These are phyloP conservation scores for Kalmanozyma brasiliensis DNA, from an alignment of 1,284 basidiomycete species.

Conservation along the genomic window DNA sequence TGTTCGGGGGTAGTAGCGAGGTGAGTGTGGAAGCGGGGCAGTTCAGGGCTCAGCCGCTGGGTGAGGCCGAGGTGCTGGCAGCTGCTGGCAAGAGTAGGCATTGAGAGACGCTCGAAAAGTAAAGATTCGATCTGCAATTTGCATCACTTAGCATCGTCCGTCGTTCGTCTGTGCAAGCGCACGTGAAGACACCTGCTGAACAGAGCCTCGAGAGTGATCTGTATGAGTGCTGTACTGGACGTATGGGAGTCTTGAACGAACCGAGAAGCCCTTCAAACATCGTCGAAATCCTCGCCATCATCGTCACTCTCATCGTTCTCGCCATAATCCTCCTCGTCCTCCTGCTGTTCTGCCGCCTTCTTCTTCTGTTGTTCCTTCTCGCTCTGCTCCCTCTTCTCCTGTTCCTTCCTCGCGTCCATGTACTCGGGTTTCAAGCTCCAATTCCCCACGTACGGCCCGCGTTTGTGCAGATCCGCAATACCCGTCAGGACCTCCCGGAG, in stretches of 20 bases:
- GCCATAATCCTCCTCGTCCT: slow-evolving; percentile 36
- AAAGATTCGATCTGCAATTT: neutral
- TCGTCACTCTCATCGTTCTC: slow-evolving; percentile 38
- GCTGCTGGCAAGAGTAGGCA: slow-evolving; percentile 38
- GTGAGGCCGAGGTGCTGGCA: slow-evolving; percentile 33
- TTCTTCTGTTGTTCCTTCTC: slow-evolving; percentile 11
- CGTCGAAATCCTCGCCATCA: slow-evolving; percentile 41
- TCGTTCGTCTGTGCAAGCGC: neutral
- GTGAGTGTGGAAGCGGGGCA: neutral
- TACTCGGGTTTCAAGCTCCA: slow-evolving; percentile 68
- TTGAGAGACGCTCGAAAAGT: neutral
- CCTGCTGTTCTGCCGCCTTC: slow-evolving; percentile 1
- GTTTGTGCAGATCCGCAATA: slow-evolving; percentile 82
- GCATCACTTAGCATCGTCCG: neutral
- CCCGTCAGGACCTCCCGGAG: slow-evolving; percentile 86
- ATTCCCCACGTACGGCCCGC: slow-evolving; percentile 74
- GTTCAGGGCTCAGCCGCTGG: slow-evolving; percentile 30
- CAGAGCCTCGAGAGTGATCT: too few species aligned
- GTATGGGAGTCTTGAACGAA: too few species aligned
- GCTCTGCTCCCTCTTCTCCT: slow-evolving; percentile 17
- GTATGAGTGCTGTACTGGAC: too few species aligned
- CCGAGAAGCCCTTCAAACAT: too few species aligned
- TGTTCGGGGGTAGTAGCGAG: slow-evolving; percentile 6
- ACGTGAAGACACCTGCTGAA: too few species aligned
- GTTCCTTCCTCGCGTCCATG: slow-evolving; percentile 17